Evolutionary conservation across 805 yeast genomes (phyloP).

Genomic region (Starmerella floricola): DNA sequence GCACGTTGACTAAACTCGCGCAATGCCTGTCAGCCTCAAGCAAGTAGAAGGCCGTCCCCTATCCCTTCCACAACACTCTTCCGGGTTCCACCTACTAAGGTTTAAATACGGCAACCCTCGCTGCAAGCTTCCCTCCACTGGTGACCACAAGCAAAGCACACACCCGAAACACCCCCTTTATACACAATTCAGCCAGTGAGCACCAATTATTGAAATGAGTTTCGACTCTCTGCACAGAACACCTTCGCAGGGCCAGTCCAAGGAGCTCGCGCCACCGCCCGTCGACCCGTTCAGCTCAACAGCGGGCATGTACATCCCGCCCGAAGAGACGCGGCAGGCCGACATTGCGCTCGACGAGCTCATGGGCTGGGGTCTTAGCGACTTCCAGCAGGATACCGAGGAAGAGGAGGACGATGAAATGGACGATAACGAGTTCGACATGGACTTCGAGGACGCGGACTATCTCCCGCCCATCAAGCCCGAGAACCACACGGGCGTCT

Average conservation of each 20-base stretch:
- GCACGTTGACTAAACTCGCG: slow-evolving; percentile 13
- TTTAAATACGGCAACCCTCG: no score
- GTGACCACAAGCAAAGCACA: no score
- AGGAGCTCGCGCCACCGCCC: slow-evolving; percentile 13
- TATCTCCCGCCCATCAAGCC: slow-evolving; percentile 7
- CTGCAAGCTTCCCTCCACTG: no score
- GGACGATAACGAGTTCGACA: slow-evolving; percentile 19
- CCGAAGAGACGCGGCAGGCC: slow-evolving; percentile 14
- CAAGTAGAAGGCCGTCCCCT: no score
- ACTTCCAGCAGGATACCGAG: slow-evolving; percentile 21
- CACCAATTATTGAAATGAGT: slow-evolving; percentile 1
- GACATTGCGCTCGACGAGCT: slow-evolving; percentile 10
- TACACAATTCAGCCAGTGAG: no score
- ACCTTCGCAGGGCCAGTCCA: slow-evolving; percentile 7
- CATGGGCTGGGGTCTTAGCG: slow-evolving; percentile 20
- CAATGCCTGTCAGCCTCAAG: neutral
- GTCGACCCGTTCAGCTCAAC: slow-evolving; percentile 15
- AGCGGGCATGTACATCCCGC: slow-evolving; percentile 19
- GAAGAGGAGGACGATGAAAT: slow-evolving; percentile 22
- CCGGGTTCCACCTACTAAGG: no score
- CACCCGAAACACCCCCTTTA: no score
- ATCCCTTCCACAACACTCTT: no score
- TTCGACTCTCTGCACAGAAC: neutral
- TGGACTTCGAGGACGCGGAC: slow-evolving; percentile 18
- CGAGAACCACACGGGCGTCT: slow-evolving; percentile 1